Conservation (phyloP, 192 early-diverging fungal genomes). For the Coemansia sp. region DNA sequence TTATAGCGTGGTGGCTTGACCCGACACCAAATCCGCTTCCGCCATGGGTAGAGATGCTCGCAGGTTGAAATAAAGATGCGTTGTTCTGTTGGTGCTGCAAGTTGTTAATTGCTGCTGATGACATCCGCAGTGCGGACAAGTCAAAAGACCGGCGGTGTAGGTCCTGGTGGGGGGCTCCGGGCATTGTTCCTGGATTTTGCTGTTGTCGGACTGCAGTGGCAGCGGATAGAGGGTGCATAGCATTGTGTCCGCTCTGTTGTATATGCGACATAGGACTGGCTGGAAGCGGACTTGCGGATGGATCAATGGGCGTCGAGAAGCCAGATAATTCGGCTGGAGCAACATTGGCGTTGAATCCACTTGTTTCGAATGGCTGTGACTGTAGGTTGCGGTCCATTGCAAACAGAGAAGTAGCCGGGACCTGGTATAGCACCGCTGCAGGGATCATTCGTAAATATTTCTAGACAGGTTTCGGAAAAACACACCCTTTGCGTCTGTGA, state of each 20-base stretch:
- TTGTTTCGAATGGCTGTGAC: background rate
- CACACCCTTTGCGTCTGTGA: background rate
- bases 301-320: background rate
- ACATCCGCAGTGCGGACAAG: conserved; percentile 17
- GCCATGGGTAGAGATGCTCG: background rate
- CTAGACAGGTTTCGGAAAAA: conserved; percentile 1
- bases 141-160: conserved; percentile 38
- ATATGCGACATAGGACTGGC: background rate
- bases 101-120: background rate
- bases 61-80: background rate
- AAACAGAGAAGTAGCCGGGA: conserved; percentile 10
- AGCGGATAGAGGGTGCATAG: conserved; percentile 15
- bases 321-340: background rate
- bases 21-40: conserved; percentile 3
- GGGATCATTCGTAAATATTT: conserved; percentile 14
- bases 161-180: conserved; percentile 6
- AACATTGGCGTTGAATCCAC: background rate
- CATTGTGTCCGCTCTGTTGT: conserved; percentile 4
- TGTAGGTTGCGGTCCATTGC: conserved; percentile 17
- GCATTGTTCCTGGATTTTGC: conserved; percentile 7
- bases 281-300: background rate
- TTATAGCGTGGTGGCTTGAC: background rate
- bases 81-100: background rate
- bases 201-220: conserved; percentile 13
- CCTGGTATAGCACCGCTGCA: conserved; percentile 10